These are phyloP conservation scores for Dalbergia oliveri DNA, from an alignment of 306 rosid genomes.

Conservation along the genomic window DNA sequence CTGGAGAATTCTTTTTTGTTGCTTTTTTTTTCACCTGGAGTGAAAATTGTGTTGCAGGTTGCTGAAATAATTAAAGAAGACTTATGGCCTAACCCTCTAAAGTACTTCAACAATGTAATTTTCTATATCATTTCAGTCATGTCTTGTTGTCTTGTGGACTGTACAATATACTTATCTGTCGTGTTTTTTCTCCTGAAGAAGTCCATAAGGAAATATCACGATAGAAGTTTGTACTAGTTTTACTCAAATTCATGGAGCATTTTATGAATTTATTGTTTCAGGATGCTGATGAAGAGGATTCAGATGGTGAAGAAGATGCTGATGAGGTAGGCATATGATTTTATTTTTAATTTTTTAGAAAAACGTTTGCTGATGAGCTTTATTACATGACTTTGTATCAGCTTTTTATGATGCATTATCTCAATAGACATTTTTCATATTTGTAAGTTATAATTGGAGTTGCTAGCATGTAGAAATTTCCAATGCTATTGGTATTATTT, in stretches of 20 bases:
- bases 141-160: no score
- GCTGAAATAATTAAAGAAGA: conserved; percentile 78
- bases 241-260: background rate
- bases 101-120: conserved; percentile 73
- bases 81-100: conserved; percentile 82
- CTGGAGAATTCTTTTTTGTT: background rate
- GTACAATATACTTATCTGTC: background rate
- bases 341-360: background rate
- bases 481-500: background rate
- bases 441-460: background rate
- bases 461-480: background rate
- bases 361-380: no score
- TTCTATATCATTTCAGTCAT: background rate
- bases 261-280: conserved; percentile 44
- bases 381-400: background rate
- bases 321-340: conserved; percentile 51
- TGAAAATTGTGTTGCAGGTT: conserved; percentile 57
- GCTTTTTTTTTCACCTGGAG: background rate
- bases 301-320: conserved; percentile 57
- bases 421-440: background rate
- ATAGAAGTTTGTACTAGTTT: background rate
- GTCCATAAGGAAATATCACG: background rate
- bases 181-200: background rate
- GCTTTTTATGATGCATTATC: background rate
- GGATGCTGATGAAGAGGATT: conserved; percentile 72